These are phyloP conservation scores for Tetracladium setigerum DNA, from an alignment of 495 filamentous ascomycete genomes.

Conservation along the genomic window DNA sequence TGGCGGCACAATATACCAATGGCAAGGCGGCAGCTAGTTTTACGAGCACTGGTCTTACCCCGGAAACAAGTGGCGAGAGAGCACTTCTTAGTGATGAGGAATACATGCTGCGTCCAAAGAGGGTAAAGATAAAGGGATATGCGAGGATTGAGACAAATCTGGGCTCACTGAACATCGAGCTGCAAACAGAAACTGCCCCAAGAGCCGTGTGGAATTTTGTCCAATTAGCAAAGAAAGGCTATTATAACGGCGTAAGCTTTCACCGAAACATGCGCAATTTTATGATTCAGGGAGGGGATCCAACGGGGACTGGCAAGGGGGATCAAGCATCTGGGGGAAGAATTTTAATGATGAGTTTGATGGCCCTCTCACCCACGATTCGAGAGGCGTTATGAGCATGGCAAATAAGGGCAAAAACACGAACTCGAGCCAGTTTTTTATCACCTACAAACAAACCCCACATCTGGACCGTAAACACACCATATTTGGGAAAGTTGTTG, in stretches of 20 bases:
- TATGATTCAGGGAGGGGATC: slow-evolving; percentile 98
- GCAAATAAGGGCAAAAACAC: slow-evolving; percentile 98
- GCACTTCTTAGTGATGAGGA: slow-evolving; percentile 87
- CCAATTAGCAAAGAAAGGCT: slow-evolving; percentile 77
- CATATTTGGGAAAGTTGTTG: slow-evolving; percentile 83
- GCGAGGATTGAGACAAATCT: slow-evolving; percentile 77
- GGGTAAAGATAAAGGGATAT: slow-evolving; percentile 85
- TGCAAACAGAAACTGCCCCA: slow-evolving; percentile 86
- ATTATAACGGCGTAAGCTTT: slow-evolving; percentile 76
- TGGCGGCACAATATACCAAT: slow-evolving; percentile 84
- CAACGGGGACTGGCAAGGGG: slow-evolving; percentile 85
- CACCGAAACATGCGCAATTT: slow-evolving; percentile 92
- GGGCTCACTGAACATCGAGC: slow-evolving; percentile 78
- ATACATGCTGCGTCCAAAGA: slow-evolving; percentile 84
- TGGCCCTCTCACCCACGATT: slow-evolving; percentile 72
- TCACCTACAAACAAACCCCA: slow-evolving; percentile 72
- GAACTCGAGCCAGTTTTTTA: slow-evolving; percentile 92
- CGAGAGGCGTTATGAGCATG: slow-evolving; percentile 79
- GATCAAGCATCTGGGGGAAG: slow-evolving; percentile 80
- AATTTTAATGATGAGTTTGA: slow-evolving; percentile 91
- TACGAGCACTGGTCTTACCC: slow-evolving; percentile 89
- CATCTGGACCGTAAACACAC: slow-evolving; percentile 95
- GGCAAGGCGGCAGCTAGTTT: slow-evolving; percentile 90
- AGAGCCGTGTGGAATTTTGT: slow-evolving; percentile 96
- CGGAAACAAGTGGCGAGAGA: slow-evolving; percentile 77